A percentile compares a stretch with the other conserved stretches of the same genome.
Conservation (phyloP, 2,329 filamentous ascomycete species). For the Trichoderma pleuroti region DNA sequence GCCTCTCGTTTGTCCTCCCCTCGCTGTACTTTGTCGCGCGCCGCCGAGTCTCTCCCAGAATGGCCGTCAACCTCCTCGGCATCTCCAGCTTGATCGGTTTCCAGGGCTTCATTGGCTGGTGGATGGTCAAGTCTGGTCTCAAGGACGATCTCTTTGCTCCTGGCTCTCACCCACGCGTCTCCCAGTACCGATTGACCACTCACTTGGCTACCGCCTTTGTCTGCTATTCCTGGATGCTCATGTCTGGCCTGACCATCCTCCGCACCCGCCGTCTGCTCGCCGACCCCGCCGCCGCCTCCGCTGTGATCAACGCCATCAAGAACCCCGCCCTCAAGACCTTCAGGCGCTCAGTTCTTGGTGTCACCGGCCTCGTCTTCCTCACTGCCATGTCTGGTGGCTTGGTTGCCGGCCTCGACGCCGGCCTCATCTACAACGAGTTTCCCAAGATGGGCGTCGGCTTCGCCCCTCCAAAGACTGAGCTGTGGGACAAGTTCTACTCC, state of each 20-base stretch:
- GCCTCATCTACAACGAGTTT: slow-evolving; percentile 98
- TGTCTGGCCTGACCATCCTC: slow-evolving; percentile 80
- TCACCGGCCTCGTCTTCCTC: slow-evolving; percentile 74
- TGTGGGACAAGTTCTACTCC: slow-evolving; percentile 82
- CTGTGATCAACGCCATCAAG: slow-evolving; percentile 58
- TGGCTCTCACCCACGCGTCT: slow-evolving; percentile 86
- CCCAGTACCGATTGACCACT: slow-evolving; percentile 86
- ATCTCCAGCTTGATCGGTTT: slow-evolving; percentile 90
- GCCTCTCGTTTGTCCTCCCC: slow-evolving; percentile 83
- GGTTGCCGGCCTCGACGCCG: slow-evolving; percentile 91
- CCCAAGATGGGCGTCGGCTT: slow-evolving; percentile 88
- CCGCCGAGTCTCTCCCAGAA: slow-evolving; percentile 70
- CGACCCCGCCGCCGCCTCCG: slow-evolving; percentile 60
- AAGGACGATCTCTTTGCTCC: slow-evolving; percentile 94
- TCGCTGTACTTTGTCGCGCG: slow-evolving; percentile 84
- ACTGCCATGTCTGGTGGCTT: slow-evolving; percentile 93
- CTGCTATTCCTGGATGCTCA: slow-evolving; percentile 92
- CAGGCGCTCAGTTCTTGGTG: slow-evolving; percentile 65
- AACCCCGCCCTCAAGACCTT: slow-evolving; percentile 68
- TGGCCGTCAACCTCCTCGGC: slow-evolving; percentile 73
- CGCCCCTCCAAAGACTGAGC: slow-evolving; percentile 74
- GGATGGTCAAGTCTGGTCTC: slow-evolving; percentile 97
- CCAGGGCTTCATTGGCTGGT: slow-evolving; percentile 95
- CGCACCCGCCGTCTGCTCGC: slow-evolving; percentile 70
- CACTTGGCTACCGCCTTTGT: slow-evolving; percentile 88